Base-by-base conservation (phyloP, 345 rosid genomes). In the Schrenkiella parvula region DNA sequence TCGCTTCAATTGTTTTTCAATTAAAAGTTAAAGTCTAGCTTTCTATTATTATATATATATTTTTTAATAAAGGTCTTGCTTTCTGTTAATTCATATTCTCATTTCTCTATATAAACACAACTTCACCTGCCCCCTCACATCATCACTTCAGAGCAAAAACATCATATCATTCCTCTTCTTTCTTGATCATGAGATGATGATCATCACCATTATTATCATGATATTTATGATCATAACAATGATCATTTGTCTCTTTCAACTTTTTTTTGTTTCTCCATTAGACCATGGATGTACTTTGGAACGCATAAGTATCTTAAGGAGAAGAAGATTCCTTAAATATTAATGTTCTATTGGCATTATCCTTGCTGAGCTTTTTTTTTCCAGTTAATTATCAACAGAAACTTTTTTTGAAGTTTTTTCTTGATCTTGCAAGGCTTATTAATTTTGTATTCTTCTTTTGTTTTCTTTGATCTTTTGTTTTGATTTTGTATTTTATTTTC, bases 371-470 rank as follows among this genome's bases (percentile, higher is more conserved):
- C 92, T 85, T 82, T 25, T 50, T 62, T 18, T 53, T 13, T 18
- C 1, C 64, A 65, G 23, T 55, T 47, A 47, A n/a, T 46, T 9
- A 65, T 56, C 13, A 22, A 34, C 8, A 42, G 39, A 53, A 63
- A 64, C 0, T 8, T 23, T 15, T 58, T 69, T 5, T 42, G 23
- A 12, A 4, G 58, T 10, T 64, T 78, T 84, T 84, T 85, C 90
- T 87, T 87, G 88, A 87, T 64, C 90, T 87, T 87, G 88, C 92
- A 87, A 87, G 92, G 8, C 87, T 82, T 28, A 11, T 46, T 25
- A 0, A 4, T 2, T 11, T 23, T 57, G 23, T 70, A 17, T 19
- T 26, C 2, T 48, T 64, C 13, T 2, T 72, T 64, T 54, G 22
- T 2, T 0, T 57, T 17, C 14, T 14, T 1, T 5, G 0, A 53